Conservation (phyloP, 768 basidiomycete genomes). For the Porphyrellus cyaneotinctus region DNA sequence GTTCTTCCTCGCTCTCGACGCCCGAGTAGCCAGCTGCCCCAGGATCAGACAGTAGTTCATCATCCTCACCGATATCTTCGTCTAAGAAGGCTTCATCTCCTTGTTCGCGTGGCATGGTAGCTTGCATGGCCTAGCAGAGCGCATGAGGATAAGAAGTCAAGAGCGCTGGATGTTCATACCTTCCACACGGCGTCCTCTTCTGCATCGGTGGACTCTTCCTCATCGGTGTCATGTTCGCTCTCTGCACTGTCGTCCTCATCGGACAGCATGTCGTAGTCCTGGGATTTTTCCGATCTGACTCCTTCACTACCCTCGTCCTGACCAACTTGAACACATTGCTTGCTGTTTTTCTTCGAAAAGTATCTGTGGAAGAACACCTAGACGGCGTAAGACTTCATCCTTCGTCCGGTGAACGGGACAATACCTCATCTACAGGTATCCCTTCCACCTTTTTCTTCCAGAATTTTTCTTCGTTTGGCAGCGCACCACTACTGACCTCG, state of each 20-base stretch:
- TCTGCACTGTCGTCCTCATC: conserved; percentile 17
- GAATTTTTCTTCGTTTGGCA: conserved; percentile 75
- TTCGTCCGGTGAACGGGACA: background rate
- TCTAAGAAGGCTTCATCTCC: conserved; percentile 47
- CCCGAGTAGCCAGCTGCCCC: conserved; percentile 33
- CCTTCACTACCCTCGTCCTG: conserved; percentile 28
- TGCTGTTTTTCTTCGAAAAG: conserved; percentile 69
- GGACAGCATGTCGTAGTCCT: conserved; percentile 21
- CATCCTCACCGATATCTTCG: conserved; percentile 28
- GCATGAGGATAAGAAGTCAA: background rate
- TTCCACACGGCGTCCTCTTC: conserved; percentile 86
- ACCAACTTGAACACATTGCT: conserved; percentile 44
- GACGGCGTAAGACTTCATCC: background rate
- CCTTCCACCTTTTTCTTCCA: conserved; percentile 64
- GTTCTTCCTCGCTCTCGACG: conserved; percentile 32
- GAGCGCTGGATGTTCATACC: conserved; percentile 40
- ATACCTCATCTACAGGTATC: conserved; percentile 84
- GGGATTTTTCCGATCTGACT: conserved; percentile 19
- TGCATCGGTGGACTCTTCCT: conserved; percentile 40
- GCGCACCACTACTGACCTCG: conserved; percentile 41
- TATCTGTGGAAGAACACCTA: conserved; percentile 91
- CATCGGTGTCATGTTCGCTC: conserved; percentile 36
- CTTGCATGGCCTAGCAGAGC: conserved; percentile 72
- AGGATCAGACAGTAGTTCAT: conserved; percentile 23
- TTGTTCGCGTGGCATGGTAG: conserved; percentile 64